These are phyloP conservation scores for Debaryomyces castellii DNA, from an alignment of 805 yeast species.

Conservation along the genomic window DNA sequence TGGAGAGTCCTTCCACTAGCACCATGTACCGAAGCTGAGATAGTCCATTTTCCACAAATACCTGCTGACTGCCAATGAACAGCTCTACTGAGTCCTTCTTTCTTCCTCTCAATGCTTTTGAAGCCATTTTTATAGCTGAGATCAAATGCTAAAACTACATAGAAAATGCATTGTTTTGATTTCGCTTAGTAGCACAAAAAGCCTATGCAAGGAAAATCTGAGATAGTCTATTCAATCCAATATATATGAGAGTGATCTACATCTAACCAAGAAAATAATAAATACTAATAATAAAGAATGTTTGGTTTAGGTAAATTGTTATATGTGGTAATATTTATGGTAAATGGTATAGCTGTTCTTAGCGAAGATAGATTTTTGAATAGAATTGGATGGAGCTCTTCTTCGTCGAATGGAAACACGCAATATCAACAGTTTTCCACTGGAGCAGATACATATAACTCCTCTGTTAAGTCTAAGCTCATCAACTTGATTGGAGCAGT, in stretches of 20 bases:
- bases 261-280: background rate
- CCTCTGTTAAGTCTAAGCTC: slow-evolving; percentile 51
- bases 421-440: slow-evolving; percentile 31
- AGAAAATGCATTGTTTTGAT: background rate
- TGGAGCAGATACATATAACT: slow-evolving; percentile 44
- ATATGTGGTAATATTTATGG: slow-evolving; percentile 56
- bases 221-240: background rate
- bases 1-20: slow-evolving; percentile 39
- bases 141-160: background rate
- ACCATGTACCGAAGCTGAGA: slow-evolving; percentile 38
- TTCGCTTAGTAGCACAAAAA: background rate
- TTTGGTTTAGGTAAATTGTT: slow-evolving; percentile 62
- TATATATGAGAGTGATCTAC: too few relatives aligned
- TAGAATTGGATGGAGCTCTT: slow-evolving; percentile 46
- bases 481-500: slow-evolving; percentile 70
- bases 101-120: slow-evolving; percentile 19
- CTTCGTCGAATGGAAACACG: slow-evolving; percentile 14
- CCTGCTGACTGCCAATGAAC: slow-evolving; percentile 35
- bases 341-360: slow-evolving; percentile 74
- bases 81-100: slow-evolving; percentile 39
- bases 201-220: background rate
- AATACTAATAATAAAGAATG: slow-evolving; percentile 24
- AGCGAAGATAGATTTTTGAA: slow-evolving; percentile 79
- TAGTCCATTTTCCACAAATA: slow-evolving; percentile 32
- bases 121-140: background rate